Conservation (phyloP, 2,329 filamentous ascomycete species). For the Ceratocystis diversiconidia region DNA sequence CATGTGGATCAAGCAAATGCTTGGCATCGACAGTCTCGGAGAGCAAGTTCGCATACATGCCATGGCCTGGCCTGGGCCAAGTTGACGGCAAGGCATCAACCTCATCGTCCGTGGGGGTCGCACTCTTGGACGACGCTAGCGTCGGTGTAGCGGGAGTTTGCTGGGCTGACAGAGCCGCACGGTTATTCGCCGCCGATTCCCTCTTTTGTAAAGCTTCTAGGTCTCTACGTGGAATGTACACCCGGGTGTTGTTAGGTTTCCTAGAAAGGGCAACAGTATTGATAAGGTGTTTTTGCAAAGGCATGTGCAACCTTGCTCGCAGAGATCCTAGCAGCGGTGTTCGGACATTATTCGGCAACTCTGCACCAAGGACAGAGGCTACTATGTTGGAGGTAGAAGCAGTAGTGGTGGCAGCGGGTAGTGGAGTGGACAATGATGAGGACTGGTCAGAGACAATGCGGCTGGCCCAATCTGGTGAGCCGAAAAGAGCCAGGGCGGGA, state of each 20-base stretch:
- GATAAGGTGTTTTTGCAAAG: conserved; percentile 11
- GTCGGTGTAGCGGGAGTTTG: conserved; percentile 9
- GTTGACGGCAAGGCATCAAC: conserved; percentile 27
- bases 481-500: conserved; percentile 31
- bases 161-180: not conserved
- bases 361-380: not conserved
- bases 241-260: conserved; percentile 1
- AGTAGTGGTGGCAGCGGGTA: not conserved
- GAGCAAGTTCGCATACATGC: conserved; percentile 28
- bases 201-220: conserved; percentile 5
- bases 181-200: not conserved
- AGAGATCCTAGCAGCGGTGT: conserved; percentile 5
- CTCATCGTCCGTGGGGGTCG: conserved; percentile 21
- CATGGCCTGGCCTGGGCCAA: conserved; percentile 30
- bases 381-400: too few species aligned
- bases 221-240: conserved; percentile 13
- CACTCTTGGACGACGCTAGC: conserved; percentile 12
- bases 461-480: conserved; percentile 29
- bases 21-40: conserved; percentile 28
- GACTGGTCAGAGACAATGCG: conserved; percentile 3
- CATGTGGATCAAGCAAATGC: conserved; percentile 28
- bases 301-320: conserved; percentile 8
- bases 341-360: conserved; percentile 5
- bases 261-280: conserved; percentile 15
- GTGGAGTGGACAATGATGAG: not conserved